Conservation (phyloP, 257 asterid genomes). For the Solanum sparsipilum region DNA sequence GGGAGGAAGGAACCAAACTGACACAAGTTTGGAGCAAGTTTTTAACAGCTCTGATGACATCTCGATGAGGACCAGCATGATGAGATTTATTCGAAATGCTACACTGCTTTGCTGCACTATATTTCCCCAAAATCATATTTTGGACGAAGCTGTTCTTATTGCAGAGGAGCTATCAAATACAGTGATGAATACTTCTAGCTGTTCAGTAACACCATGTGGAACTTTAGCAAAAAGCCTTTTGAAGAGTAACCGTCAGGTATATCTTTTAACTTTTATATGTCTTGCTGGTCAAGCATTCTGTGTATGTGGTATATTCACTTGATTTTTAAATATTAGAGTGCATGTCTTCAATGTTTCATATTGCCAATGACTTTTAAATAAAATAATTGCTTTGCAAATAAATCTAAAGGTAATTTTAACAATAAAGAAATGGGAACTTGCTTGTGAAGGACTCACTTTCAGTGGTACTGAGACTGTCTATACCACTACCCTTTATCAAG, state of each 20-base stretch:
- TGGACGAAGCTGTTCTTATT: constrained; percentile 89
- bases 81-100: constrained; percentile 81
- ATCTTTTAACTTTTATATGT: not conserved
- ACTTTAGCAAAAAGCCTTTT: constrained; percentile 70
- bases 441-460: not conserved
- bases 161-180: constrained; percentile 91
- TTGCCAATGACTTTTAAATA: not conserved
- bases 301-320: not conserved
- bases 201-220: constrained; percentile 76
- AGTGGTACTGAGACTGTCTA: not conserved
- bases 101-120: constrained; percentile 60
- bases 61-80: constrained; percentile 51
- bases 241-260: constrained; percentile 89
- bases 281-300: not conserved
- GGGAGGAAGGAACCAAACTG: constrained; percentile 20
- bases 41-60: constrained; percentile 42
- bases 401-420: not conserved
- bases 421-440: not conserved
- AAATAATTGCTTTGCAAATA: not conserved
- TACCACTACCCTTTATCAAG: not conserved
- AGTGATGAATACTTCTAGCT: constrained; percentile 33
- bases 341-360: not conserved
- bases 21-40: constrained; percentile 45
- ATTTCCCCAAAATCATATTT: constrained; percentile 67
- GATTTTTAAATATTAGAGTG: not conserved